Evolutionary conservation across 2,329 filamentous ascomycete genomes (phyloP), one percentile per base, ranked within the genome.

Genomic region (Monilinia polystroma): DNA sequence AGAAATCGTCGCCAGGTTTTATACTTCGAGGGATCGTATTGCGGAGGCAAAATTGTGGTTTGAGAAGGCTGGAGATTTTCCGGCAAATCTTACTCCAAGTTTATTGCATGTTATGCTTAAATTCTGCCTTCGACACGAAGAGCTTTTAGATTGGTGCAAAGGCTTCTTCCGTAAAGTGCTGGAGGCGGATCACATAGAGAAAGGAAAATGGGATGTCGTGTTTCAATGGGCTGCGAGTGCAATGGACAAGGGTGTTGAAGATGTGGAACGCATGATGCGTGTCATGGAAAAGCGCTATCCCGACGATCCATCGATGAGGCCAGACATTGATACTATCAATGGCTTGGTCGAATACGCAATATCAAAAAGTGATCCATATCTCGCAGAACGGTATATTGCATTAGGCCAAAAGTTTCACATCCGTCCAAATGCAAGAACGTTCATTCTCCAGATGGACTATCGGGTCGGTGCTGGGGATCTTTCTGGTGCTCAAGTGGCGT

Each of bases 301-400:
- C 63, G 76, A 81, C 68, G 77, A 83, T 66, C 75, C 81, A 66
- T 78, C 79, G 20, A 71, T 83, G 3, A 77, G 80, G 8, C 86
- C 92, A 0, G 88, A 91, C 65, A 87, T 87, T 8, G 79, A 83
- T 3, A 92, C 90, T 7, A 87, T 98, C 73, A 96, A 98, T 74
- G 80, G 81, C 7, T 82, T 98, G 35, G 83, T 98, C 23, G 84
- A 86, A 64, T 87, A 88, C 67, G 91, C 92, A 12, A 88, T 89
- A 70, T 84, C 85, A n/a, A 83, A 84, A 65, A 82, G 88, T 14
- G 88, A 96, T 72, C 83, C 87, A 0, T 87, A 90, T 71, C 80
- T 91, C 56, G 91, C 91, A 6, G 88, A 93, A 75, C 84, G 91
- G 16, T 90, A 93, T 69, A 82, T 92, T 57, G 79, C 84, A 1